Evolutionary conservation across 108 stramenopile genomes (phyloP).

Genomic region (Aurantiochytrium sp.): DNA sequence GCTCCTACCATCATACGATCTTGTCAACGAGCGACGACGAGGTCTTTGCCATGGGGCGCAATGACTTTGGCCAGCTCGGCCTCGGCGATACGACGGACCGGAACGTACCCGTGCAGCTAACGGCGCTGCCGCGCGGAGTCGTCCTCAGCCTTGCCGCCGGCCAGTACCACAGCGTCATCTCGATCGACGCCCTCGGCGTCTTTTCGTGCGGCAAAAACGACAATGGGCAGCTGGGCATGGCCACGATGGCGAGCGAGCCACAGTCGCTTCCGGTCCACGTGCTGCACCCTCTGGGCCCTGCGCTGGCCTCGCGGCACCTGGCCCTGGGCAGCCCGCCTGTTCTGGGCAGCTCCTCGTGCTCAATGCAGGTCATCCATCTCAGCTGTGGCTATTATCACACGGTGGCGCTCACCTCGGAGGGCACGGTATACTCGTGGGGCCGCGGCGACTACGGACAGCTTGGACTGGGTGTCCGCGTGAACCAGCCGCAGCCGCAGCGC

Average conservation of each 20-base stretch:
- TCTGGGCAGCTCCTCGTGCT: not conserved
- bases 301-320: not conserved
- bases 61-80: constrained; percentile 15
- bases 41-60: not conserved
- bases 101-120: not conserved
- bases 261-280: constrained; percentile 19
- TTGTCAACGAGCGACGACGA: not conserved
- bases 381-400: constrained; percentile 56
- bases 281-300: not conserved
- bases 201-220: constrained; percentile 49
- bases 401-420: constrained; percentile 44
- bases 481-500: constrained; percentile 39
- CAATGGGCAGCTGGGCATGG: constrained; percentile 40
- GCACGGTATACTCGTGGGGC: constrained; percentile 50
- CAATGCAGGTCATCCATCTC: not conserved
- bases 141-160: not conserved
- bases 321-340: too few relatives aligned
- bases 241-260: not conserved
- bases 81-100: not conserved
- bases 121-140: not conserved
- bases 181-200: constrained; percentile 33
- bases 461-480: constrained; percentile 42
- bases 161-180: constrained; percentile 37
- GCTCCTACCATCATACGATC: constrained; percentile 3
- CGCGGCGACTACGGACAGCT: constrained; percentile 52